Conservation (phyloP, 257 asterid species). For the Buddleja alternifolia region DNA sequence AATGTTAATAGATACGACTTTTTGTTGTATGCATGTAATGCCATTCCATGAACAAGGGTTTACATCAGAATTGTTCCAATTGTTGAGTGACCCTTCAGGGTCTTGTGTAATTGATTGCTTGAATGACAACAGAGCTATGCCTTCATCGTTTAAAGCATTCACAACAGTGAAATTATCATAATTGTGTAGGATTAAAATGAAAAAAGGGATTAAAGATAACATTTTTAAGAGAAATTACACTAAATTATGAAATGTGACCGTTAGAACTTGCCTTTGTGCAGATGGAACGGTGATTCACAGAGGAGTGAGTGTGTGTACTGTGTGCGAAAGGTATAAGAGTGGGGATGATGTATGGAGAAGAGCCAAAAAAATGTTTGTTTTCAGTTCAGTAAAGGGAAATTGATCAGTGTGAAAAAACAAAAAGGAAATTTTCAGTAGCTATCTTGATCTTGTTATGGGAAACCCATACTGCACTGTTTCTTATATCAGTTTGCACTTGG, state of each 20-base stretch:
- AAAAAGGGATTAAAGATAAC: constrained; percentile 37
- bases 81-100: constrained; percentile 73
- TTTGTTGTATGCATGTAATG: constrained; percentile 71
- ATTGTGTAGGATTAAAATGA: constrained; percentile 34
- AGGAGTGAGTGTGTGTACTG: not conserved
- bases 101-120: constrained; percentile 65
- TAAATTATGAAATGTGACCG: constrained; percentile 34
- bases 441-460: no score
- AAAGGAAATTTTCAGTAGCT: no score
- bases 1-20: constrained; percentile 69
- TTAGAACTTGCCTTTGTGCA: constrained; percentile 41
- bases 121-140: constrained; percentile 68
- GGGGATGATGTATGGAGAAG: constrained; percentile 21
- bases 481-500: no score
- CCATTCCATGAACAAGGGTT: constrained; percentile 97
- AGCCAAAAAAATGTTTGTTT: constrained; percentile 26
- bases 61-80: constrained; percentile 72
- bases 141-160: constrained; percentile 73
- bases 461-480: no score
- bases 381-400: no score
- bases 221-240: constrained; percentile 38
- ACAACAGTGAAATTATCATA: constrained; percentile 36
- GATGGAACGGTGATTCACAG: constrained; percentile 16
- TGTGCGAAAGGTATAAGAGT: constrained; percentile 29
- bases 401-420: no score